These are phyloP conservation scores for Microdochium bolleyi DNA, from an alignment of 2,329 filamentous ascomycete species.

Conservation along the genomic window DNA sequence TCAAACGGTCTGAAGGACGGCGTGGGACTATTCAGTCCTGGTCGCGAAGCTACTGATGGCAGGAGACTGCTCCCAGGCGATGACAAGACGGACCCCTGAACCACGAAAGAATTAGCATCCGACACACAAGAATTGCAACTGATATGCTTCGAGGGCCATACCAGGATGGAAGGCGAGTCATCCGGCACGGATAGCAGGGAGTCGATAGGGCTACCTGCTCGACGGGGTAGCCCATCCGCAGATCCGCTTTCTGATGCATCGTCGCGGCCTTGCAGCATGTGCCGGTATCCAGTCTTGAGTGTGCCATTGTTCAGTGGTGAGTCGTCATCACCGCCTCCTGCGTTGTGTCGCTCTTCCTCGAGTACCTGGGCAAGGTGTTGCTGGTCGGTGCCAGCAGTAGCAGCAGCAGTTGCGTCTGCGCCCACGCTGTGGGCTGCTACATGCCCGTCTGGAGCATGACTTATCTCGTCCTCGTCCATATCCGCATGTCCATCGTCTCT, in stretches of 20 bases:
- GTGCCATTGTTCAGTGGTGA: slow-evolving; percentile 18
- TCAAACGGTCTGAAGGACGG: slow-evolving; percentile 91
- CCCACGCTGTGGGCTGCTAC: slow-evolving; percentile 7
- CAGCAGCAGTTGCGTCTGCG: slow-evolving; percentile 29
- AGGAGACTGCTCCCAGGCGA: slow-evolving; percentile 70
- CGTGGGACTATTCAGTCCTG: slow-evolving; percentile 60
- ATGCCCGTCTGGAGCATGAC: slow-evolving; percentile 31
- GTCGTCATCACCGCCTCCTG: slow-evolving; percentile 11
- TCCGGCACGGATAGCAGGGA: slow-evolving; percentile 70
- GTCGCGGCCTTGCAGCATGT: slow-evolving; percentile 34
- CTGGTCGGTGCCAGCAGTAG: slow-evolving; percentile 29
- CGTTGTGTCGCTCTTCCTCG: slow-evolving; percentile 23
- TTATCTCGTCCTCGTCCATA: slow-evolving; percentile 32
- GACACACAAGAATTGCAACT: slow-evolving; percentile 1
- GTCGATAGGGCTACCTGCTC: slow-evolving; percentile 58
- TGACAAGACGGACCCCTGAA: slow-evolving; percentile 52
- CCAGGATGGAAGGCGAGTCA: slow-evolving; percentile 77
- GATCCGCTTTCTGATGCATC: slow-evolving; percentile 44
- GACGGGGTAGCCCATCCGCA: slow-evolving; percentile 42
- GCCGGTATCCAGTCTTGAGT: slow-evolving; percentile 33
- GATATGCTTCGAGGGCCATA: slow-evolving; percentile 26
- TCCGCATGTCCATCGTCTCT: slow-evolving; percentile 31
- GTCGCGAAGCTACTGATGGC: slow-evolving; percentile 59
- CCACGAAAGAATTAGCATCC: slow-evolving; percentile 15
- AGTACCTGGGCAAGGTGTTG: slow-evolving; percentile 24